phyloP scores from a whole-genome alignment of 2,329 filamentous ascomycete species.

The Sporothrix euskadiensis region DNA sequence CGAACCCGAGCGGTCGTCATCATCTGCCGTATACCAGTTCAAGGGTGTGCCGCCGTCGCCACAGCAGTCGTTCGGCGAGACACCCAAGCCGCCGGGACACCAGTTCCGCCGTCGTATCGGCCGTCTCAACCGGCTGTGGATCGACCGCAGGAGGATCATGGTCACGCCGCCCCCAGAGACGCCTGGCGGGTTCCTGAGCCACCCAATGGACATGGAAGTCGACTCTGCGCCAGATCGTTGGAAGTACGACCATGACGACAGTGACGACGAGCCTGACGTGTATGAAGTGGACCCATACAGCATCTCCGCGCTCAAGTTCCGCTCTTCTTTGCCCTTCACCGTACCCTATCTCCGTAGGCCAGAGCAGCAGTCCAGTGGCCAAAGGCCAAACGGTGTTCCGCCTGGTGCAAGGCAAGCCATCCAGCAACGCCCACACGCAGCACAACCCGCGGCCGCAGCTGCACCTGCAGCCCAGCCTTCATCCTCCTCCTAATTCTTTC shows the following conservation, averaged over 20 bases:
- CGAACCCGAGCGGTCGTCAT: conserved; percentile 40
- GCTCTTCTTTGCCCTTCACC: conserved; percentile 58
- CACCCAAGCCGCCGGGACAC: conserved; percentile 44
- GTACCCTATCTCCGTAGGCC: conserved; percentile 27
- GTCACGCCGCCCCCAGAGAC: conserved; percentile 50
- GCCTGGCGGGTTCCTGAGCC: not conserved
- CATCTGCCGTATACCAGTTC: conserved; percentile 49
- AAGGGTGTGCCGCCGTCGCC: conserved; percentile 41
- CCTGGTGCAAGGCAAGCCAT: conserved; percentile 31
- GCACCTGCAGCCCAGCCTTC: conserved; percentile 26
- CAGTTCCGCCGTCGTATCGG: conserved; percentile 83
- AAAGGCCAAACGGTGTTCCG: conserved; percentile 22
- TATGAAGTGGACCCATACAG: conserved; percentile 75
- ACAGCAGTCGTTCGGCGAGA: conserved; percentile 33
- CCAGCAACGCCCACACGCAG: conserved; percentile 21
- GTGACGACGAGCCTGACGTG: conserved; percentile 72
- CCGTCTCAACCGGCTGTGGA: conserved; percentile 79
- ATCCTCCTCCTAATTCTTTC: not conserved
- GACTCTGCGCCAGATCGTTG: conserved; percentile 63
- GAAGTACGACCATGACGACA: conserved; percentile 85
- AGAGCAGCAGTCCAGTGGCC: conserved; percentile 14
- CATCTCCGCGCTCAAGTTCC: conserved; percentile 59
- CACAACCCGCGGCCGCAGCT: conserved; percentile 24
- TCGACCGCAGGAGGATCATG: conserved; percentile 74
- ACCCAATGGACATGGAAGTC: conserved; percentile 34